Evolutionary conservation across 1,284 basidiomycete genomes (phyloP), one percentile per base, ranked within the genome.

Genomic region (Sporisorium iseilematis-ciliati): DNA sequence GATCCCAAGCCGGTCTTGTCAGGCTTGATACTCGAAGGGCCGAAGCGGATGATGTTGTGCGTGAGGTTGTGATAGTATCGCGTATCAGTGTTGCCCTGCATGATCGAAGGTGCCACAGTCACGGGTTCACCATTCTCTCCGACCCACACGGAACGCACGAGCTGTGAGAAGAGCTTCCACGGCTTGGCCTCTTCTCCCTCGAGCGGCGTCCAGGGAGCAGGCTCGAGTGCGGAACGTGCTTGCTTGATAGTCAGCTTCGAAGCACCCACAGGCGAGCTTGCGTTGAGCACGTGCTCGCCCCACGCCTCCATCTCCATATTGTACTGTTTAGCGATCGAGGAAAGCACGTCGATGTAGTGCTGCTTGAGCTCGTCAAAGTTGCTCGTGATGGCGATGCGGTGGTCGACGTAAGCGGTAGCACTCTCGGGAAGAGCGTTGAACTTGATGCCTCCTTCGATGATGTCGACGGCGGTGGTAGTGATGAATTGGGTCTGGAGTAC

Each of bases 381-480:
- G 69, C 89, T 89, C 33, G 77, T 65, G 26, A 88, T 88, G 8
- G 88, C 87, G 66, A 91, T 89, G 31, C 90, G 89, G 77, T 90
- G 90, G 77, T 91, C 90, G 53, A 91, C 57, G 26, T 89, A 82
- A 4, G 89, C 89, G 71, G 85, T 88, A 3, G 88, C 88, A 63
- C 85, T 85, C 82, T 91, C 90, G 2, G 90, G 90, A 0, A 91
- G 87, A 3, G 90, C 90, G 74, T 91, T 91, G 55, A 85, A 86
- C 84, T 92, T 92, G 41, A 91, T 89, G 16, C 91, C 91, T 3
- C 91, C 91, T 7, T 87, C 79, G 48, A 92, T 88, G 11, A 92
- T 82, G 78, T 91, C 91, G 43, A 90, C 87, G 3, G 92, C 91
- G 78, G 91, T 91, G 0, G 91, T 91, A 4, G 91, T 93, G 41